Conservation (phyloP, 495 filamentous ascomycete species). For the Trichoderma asperelloides region DNA sequence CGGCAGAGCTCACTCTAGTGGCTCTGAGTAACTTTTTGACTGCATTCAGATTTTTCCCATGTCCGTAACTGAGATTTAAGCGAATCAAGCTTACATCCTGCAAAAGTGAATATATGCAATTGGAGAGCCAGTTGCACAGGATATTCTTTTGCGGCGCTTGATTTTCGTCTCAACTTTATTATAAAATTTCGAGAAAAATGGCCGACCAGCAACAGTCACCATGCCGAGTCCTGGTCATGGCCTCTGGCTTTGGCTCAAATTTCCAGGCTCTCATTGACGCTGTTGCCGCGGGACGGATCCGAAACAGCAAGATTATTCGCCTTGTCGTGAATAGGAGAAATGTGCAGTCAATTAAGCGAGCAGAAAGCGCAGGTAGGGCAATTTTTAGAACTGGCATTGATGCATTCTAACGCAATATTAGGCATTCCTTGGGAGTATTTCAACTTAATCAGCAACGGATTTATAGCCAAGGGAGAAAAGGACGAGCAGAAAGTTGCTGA, state of each 20-base stretch:
- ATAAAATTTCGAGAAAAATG: not conserved
- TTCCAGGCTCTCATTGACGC: conserved; percentile 87
- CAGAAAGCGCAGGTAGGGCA: conserved; percentile 37
- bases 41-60: no score
- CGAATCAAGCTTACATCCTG: no score
- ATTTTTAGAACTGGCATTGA: not conserved
- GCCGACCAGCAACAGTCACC: conserved; percentile 7
- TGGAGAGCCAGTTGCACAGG: no score
- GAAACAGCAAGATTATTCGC: conserved; percentile 56
- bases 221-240: conserved; percentile 32
- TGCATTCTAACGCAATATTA: not conserved
- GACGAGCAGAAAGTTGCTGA: conserved; percentile 46
- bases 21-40: no score
- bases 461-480: conserved; percentile 42
- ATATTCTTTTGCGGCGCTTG: no score
- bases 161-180: no score
- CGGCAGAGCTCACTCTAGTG: no score
- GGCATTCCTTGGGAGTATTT: conserved; percentile 77
- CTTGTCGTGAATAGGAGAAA: conserved; percentile 77
- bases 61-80: no score
- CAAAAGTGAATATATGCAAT: no score
- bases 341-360: conserved; percentile 71
- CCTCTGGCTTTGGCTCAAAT: conserved; percentile 74
- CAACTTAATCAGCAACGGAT: conserved; percentile 63
- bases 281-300: conserved; percentile 41